Evolutionary conservation across 2,329 filamentous ascomycete genomes (phyloP), one percentile per base, ranked within the genome.

Genomic region (Fusarium neocosmosporiellum): DNA sequence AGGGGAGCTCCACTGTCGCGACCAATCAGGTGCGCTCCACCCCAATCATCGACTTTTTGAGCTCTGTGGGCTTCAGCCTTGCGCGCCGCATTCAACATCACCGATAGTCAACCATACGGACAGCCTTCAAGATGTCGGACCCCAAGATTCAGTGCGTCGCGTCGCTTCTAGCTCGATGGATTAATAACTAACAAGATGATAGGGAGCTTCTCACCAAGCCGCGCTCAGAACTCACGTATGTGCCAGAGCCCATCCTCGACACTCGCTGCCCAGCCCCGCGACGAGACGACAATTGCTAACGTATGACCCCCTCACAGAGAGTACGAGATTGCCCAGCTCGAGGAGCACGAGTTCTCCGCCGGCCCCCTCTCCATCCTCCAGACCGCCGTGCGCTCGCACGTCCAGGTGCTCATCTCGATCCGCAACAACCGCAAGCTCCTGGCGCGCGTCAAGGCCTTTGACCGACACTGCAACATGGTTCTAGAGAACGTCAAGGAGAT

Each of bases 401-500:
- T 93, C 48, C 96, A 98, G 85, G 96, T 99, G 71, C 91, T 99
- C 74, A 98, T 99, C 81, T 98, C 94, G 63, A 96, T 96, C 86
- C 95, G 96, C 75, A 98, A 98, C 90, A 98, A 98, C 88, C 93
- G 96, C 84, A 99, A 99, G 88, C 89, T 99, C 55, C 92, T 99
- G 63, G 96, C 96, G 59, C 93, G 96, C 73, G 96, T 99, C 80
- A 99, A 99, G 88, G 96, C 96, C 8, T 99, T 99, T 82, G 96
- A 99, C 85, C 90, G 96, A 69, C 96, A 99, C 85, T 98, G 95
- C 90, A 99, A 99, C 86, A 98, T 99, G 96, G 94, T 98, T 5
- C 87, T 98, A 55, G 95, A 98, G 87, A 98, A 98, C 77, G 95
- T 97, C 50, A 85, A 85, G 88, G 96, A 99, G 86, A 98, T 99